These are phyloP conservation scores for Aspergillus candidus DNA, from an alignment of 2,329 filamentous ascomycete species.

Conservation along the genomic window DNA sequence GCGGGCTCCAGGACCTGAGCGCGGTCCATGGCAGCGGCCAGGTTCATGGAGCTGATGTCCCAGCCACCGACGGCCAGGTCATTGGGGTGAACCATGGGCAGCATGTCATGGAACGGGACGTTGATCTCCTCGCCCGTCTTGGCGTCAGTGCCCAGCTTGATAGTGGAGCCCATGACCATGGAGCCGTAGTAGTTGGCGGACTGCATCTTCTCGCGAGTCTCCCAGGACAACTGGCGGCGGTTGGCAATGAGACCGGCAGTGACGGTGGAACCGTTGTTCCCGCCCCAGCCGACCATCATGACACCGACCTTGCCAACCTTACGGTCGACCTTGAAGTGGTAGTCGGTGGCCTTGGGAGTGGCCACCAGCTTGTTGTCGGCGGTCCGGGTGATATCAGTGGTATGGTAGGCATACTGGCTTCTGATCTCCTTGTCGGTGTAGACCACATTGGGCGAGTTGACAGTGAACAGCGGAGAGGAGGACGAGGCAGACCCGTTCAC, in stretches of 20 bases:
- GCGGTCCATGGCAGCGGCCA: constrained; percentile 90
- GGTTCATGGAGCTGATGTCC: constrained; percentile 90
- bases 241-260: constrained; percentile 97
- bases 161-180: constrained; percentile 91
- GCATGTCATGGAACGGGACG: constrained; percentile 86
- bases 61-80: constrained; percentile 92
- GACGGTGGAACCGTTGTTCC: constrained; percentile 96
- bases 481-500: constrained; percentile 48
- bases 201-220: constrained; percentile 82
- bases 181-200: constrained; percentile 97
- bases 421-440: constrained; percentile 86
- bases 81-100: constrained; percentile 96
- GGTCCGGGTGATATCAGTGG: constrained; percentile 70
- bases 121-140: constrained; percentile 85
- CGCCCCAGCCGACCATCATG: constrained; percentile 97
- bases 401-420: constrained; percentile 95
- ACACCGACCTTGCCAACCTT: constrained; percentile 88
- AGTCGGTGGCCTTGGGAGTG: constrained; percentile 78
- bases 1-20: constrained; percentile 93
- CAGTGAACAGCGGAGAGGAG: constrained; percentile 62
- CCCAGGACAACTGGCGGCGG: constrained; percentile 77
- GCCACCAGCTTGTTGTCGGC: constrained; percentile 73
- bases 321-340: constrained; percentile 97
- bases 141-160: constrained; percentile 88
- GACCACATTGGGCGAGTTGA: constrained; percentile 84